Base-by-base conservation (phyloP, 495 filamentous ascomycete species). In the Aspergillus haitiensis region DNA sequence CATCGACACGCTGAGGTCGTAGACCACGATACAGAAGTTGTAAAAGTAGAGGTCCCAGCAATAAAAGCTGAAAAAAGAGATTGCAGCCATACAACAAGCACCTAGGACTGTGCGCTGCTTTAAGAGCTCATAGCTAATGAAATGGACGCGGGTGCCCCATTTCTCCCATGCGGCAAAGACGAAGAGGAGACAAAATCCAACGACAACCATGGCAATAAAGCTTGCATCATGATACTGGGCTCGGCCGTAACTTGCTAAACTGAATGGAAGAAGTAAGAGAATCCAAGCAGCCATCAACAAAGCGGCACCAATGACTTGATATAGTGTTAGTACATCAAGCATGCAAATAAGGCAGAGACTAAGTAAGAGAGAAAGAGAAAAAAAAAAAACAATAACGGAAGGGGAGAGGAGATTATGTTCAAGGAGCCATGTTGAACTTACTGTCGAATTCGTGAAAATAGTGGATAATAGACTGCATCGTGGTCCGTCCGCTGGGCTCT, bases 1-100 rank as follows among this genome's bases (percentile, higher is more conserved):
- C 36, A 86, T 58, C 5, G 74, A 75, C 53, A 86, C 61, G 64
- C 62, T 75, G 6, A 91, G 78, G 46, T 77, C 69, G 69, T 86
- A 82, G 50, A 92, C 89, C n/a, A 90, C 86, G 72, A 88, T 85
- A 6, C 90, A 75, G 73, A 86, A 91, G 34, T 84, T 85, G 58
- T 72, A 76, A 75, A 87, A 88, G 71, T 84, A 88, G 45, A 75
- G 75, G 66, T 88, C 81, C 86, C 86, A 92, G 64, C 81, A 84
- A 69, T 84, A 86, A 71, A 84, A 89, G 45, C 78, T 82, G 70
- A 91, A 73, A 61, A 84, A 87, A 8, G 88, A 63, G 5, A 75
- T 63, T 6, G 73, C 76, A 6, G 82, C 73, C 7, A 87, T 71
- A 15, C 84, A 52, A 58, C 80, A 86, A n/a, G 86, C 84, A 21